Evolutionary conservation across 139 green algal species (phyloP).

Genomic region (Pleodorina starrii): DNA sequence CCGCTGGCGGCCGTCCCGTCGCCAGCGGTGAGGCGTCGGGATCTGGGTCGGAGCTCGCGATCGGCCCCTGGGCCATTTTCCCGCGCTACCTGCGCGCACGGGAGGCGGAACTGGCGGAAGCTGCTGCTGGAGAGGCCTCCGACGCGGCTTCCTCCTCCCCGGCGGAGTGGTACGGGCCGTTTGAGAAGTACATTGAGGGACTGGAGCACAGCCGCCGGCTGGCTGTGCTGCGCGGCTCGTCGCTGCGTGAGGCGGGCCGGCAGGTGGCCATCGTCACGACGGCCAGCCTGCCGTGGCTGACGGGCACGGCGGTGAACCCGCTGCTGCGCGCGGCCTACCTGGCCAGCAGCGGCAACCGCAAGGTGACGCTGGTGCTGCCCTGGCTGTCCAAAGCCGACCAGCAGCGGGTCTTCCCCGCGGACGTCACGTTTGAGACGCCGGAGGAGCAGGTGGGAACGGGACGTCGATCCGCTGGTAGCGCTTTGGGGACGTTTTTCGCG

Average conservation of each 20-base stretch:
- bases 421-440: conserved; percentile 90
- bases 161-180: conserved; percentile 49
- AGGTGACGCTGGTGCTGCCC: conserved; percentile 76
- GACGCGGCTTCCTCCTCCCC: background rate
- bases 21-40: background rate
- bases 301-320: conserved; percentile 97
- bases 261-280: conserved; percentile 98
- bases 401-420: conserved; percentile 91
- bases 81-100: conserved; percentile 56
- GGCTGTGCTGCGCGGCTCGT: conserved; percentile 53
- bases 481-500: too few relatives aligned
- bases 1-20: background rate
- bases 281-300: conserved; percentile 98
- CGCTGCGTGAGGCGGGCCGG: conserved; percentile 80
- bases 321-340: conserved; percentile 97
- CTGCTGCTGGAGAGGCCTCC: background rate
- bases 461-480: too few relatives aligned
- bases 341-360: conserved; percentile 72
- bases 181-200: conserved; percentile 61
- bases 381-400: conserved; percentile 93
- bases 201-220: conserved; percentile 54
- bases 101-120: conserved; percentile 46
- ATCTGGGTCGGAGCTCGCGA: background rate
- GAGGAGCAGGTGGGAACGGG: conserved; percentile 76
- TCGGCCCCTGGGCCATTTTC: conserved; percentile 62